A percentile compares a stretch with the other conserved stretches of the same genome.
Evolutionary conservation across 2,329 filamentous ascomycete species (phyloP).

Genomic region (Arthrobotrys conoides): DNA sequence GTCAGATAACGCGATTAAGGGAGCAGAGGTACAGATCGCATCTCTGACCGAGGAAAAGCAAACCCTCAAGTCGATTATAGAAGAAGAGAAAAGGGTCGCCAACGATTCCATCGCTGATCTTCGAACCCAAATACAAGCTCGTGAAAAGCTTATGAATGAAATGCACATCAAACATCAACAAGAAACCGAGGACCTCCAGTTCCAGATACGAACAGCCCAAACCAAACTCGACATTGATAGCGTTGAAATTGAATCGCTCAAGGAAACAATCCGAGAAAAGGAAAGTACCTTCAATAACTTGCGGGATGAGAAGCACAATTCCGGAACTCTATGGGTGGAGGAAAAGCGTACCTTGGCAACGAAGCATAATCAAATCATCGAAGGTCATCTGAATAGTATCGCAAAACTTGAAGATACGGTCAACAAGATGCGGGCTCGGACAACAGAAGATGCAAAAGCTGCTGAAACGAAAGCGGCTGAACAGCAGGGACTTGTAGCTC

Average conservation of each 20-base stretch:
- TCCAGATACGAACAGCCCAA: slow-evolving; percentile 43
- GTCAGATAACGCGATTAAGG: slow-evolving; percentile 33
- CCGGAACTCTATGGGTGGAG: slow-evolving; percentile 29
- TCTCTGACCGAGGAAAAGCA: slow-evolving; percentile 27
- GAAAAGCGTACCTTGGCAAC: slow-evolving; percentile 34
- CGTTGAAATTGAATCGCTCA: slow-evolving; percentile 55
- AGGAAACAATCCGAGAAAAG: slow-evolving; percentile 41
- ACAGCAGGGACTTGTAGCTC: slow-evolving; percentile 44
- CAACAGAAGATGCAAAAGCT: slow-evolving; percentile 48
- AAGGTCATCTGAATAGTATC: slow-evolving; percentile 46
- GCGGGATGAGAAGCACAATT: slow-evolving; percentile 37
- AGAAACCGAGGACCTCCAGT: slow-evolving; percentile 50
- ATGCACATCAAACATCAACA: slow-evolving; percentile 35
- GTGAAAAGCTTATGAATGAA: slow-evolving; percentile 38
- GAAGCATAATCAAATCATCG: slow-evolving; percentile 47
- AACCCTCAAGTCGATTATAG: slow-evolving; percentile 10
- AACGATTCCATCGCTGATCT: slow-evolving; percentile 32
- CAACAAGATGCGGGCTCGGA: slow-evolving; percentile 49
- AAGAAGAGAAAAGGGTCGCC: slow-evolving; percentile 33
- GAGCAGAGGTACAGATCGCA: slow-evolving; percentile 42
- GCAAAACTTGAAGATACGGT: slow-evolving; percentile 51
- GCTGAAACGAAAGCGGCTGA: slow-evolving; percentile 40
- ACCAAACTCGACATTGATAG: slow-evolving; percentile 52
- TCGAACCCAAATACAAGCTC: slow-evolving; percentile 44
- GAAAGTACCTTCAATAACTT: slow-evolving; percentile 34